A percentile compares a stretch with the other conserved stretches of the same genome.
phyloP scores from a whole-genome alignment of 306 rosid genomes.

The Cucurbita pepo region DNA sequence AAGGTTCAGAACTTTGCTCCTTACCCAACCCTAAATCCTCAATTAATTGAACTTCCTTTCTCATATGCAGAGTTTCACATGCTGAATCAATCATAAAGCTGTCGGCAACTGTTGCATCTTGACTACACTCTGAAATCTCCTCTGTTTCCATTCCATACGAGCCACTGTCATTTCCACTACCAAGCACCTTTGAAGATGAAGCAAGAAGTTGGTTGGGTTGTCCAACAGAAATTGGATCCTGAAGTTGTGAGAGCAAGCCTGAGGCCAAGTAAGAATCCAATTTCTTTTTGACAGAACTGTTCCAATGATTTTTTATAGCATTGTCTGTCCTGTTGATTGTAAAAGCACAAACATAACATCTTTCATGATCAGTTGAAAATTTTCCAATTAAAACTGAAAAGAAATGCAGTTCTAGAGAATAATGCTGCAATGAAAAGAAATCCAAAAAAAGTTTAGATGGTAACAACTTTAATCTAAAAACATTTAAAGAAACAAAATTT shows the following conservation, averaged over 20 bases:
- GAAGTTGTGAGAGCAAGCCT: conserved; percentile 59
- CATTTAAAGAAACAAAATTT: background rate
- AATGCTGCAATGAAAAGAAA: background rate
- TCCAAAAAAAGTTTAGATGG: background rate
- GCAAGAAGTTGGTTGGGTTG: conserved; percentile 32
- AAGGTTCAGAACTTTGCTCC: conserved; percentile 50
- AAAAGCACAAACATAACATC: background rate
- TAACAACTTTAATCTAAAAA: background rate
- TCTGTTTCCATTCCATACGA: conserved; percentile 46
- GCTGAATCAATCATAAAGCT: conserved; percentile 7
- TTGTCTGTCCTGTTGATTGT: conserved; percentile 80
- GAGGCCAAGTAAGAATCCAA: conserved; percentile 93
- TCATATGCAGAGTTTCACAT: conserved; percentile 22
- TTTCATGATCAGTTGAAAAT: background rate
- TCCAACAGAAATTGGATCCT: conserved; percentile 36
- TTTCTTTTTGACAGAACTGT: conserved; percentile 96
- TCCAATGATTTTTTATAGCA: conserved; percentile 97
- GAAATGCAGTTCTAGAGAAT: background rate
- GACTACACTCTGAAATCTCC: conserved; percentile 83
- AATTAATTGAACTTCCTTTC: conserved; percentile 33
- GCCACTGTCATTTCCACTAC: conserved; percentile 52
- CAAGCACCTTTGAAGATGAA: conserved; percentile 51
- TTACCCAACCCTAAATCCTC: conserved; percentile 35
- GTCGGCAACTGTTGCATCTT: conserved; percentile 49
- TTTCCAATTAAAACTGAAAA: background rate